A percentile compares a stretch with the other conserved stretches of the same genome.
phyloP scores from a whole-genome alignment of 2,329 filamentous ascomycete genomes.

The Thielaviopsis populi region DNA sequence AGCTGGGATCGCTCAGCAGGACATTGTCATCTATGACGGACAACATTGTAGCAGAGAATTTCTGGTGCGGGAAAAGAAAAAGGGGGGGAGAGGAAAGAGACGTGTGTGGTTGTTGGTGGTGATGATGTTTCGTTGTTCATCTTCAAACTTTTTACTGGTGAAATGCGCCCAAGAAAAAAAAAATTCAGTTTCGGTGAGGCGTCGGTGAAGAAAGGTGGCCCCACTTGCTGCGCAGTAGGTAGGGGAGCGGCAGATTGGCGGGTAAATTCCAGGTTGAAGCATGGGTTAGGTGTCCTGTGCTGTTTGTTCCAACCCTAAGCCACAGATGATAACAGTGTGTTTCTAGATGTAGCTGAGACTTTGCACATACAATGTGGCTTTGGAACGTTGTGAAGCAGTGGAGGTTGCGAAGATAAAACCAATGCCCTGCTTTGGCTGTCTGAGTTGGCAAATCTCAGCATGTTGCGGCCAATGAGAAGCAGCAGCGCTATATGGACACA shows the following conservation, averaged over 20 bases:
- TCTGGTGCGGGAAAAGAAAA: too few relatives aligned
- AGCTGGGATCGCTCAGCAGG: conserved; percentile 7
- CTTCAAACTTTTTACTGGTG: neutral
- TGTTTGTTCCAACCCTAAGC: too few relatives aligned
- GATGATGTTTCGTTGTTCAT: neutral
- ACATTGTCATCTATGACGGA: conserved; percentile 8
- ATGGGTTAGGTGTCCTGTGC: neutral
- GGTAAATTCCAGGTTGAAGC: neutral
- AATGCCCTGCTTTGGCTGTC: neutral
- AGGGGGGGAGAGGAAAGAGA: neutral
- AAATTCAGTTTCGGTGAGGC: conserved; percentile 1
- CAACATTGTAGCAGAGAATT: conserved; percentile 13
- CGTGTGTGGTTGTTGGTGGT: neutral
- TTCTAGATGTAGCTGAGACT: too few relatives aligned
- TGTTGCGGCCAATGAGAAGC: neutral
- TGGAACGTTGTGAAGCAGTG: neutral
- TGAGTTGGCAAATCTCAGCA: neutral
- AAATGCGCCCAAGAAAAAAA: neutral
- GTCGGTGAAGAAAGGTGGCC: neutral
- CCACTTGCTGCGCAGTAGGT: neutral
- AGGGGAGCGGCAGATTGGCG: neutral
- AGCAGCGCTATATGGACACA: neutral
- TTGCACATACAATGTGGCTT: too few relatives aligned
- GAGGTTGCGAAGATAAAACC: neutral
- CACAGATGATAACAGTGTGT: too few relatives aligned